Percentiles rank a stretch among this genome's conserved stretches.
Evolutionary conservation across 2,329 filamentous ascomycete genomes (phyloP).

Genomic region (Ilyonectria mors-panacis): DNA sequence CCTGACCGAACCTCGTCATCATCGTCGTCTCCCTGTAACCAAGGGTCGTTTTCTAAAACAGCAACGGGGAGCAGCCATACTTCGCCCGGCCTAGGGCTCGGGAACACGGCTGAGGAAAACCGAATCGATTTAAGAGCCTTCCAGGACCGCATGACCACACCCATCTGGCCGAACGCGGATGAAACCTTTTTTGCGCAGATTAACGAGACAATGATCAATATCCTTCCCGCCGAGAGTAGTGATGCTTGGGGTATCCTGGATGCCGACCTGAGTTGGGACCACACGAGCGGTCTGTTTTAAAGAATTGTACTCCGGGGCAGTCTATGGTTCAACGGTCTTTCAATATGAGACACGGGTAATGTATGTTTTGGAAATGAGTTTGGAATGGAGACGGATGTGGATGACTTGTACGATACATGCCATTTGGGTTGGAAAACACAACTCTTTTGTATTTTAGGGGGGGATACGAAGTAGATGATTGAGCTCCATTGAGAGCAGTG

Average conservation of each 20-base stretch:
- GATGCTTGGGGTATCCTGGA: slow-evolving; percentile 51
- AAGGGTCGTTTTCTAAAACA: slow-evolving; percentile 40
- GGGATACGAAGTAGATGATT: background rate
- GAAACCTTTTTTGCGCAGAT: slow-evolving; percentile 50
- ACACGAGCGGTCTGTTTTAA: slow-evolving; percentile 14
- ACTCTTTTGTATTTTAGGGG: slow-evolving; percentile 23
- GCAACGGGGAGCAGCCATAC: slow-evolving; percentile 50
- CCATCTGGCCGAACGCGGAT: slow-evolving; percentile 52
- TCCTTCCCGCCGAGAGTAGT: slow-evolving; percentile 39
- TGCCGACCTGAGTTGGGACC: slow-evolving; percentile 47
- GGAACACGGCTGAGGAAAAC: slow-evolving; percentile 56
- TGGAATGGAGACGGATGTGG: background rate
- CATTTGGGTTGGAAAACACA: slow-evolving; percentile 28
- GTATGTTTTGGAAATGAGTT: background rate
- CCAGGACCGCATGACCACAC: slow-evolving; percentile 50
- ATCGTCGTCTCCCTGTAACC: slow-evolving; percentile 50
- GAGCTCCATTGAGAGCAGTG: background rate
- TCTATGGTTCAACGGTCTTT: slow-evolving; percentile 11
- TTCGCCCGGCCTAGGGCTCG: slow-evolving; percentile 51
- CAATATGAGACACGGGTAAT: slow-evolving; percentile 5
- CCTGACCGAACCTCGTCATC: slow-evolving; percentile 53
- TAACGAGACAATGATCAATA: slow-evolving; percentile 44
- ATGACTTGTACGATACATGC: slow-evolving; percentile 42
- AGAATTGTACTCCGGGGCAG: slow-evolving; percentile 5
- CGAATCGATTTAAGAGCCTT: slow-evolving; percentile 52